Conservation (phyloP, 2,329 filamentous ascomycete species). For the Curvularia verruculosa region DNA sequence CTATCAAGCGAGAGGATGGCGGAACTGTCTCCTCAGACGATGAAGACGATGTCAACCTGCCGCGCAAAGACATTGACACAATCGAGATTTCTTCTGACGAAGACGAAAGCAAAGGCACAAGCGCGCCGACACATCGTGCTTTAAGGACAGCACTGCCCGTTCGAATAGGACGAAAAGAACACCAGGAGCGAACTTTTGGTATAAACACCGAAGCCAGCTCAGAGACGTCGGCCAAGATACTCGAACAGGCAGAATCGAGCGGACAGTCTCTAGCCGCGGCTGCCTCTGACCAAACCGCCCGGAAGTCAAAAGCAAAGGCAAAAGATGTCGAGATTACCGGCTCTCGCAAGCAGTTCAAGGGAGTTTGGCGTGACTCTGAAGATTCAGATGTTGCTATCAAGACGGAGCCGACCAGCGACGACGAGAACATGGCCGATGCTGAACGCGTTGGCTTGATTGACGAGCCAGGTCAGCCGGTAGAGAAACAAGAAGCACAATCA, state of each 20-base stretch:
- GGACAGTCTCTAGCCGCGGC: constrained; percentile 29
- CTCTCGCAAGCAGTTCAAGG: constrained; percentile 52
- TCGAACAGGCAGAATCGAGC: constrained; percentile 42
- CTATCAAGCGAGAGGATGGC: constrained; percentile 43
- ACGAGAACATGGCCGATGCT: constrained; percentile 44
- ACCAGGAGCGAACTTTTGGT: constrained; percentile 60
- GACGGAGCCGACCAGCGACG: constrained; percentile 59
- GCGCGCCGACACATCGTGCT: constrained; percentile 26
- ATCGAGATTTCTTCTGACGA: constrained; percentile 65
- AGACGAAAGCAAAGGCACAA: constrained; percentile 43
- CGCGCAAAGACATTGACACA: constrained; percentile 62
- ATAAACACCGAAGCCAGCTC: constrained; percentile 62
- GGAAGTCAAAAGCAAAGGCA: constrained; percentile 50
- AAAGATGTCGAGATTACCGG: constrained; percentile 54
- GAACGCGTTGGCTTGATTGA: constrained; percentile 32
- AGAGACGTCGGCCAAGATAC: constrained; percentile 52
- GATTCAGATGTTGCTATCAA: constrained; percentile 56
- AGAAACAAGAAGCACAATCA: constrained; percentile 39
- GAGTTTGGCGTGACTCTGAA: constrained; percentile 53
- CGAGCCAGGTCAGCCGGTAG: constrained; percentile 13
- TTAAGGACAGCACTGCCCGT: constrained; percentile 52
- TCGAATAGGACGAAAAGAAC: constrained; percentile 62
- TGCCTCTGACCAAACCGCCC: constrained; percentile 24
- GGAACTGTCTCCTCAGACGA: constrained; percentile 57
- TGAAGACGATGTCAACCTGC: constrained; percentile 54